A percentile compares a stretch with the other conserved stretches of the same genome.
phyloP scores from a whole-genome alignment of 169 alveolate species.

The Plasmodium vivax region DNA sequence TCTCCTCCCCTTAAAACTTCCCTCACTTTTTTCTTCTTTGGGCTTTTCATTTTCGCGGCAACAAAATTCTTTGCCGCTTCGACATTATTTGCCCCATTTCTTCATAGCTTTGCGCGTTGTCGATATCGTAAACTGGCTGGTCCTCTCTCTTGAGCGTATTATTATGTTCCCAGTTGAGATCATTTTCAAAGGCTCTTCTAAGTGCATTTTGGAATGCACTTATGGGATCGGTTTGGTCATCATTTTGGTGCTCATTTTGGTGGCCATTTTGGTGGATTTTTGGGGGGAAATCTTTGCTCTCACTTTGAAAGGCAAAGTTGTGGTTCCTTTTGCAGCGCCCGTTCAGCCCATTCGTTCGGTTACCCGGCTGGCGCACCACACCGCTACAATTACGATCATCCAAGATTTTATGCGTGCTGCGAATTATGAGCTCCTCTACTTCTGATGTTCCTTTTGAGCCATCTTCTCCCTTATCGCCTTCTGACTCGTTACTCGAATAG shows the following conservation, averaged over 20 bases:
- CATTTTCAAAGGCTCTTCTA: neutral
- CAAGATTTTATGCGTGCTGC: neutral
- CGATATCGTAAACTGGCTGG: neutral
- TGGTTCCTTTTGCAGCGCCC: neutral
- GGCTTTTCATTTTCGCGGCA: neutral
- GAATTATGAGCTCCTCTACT: neutral
- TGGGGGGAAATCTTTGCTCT: too few species aligned
- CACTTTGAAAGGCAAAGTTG: too few species aligned
- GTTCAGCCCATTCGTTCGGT: neutral
- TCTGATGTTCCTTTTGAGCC: neutral
- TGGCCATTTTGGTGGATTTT: too few species aligned
- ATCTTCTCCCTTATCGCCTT: neutral
- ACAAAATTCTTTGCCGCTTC: neutral
- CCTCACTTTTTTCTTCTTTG: neutral
- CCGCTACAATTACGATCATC: neutral
- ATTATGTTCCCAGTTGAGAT: neutral
- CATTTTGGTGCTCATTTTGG: neutral
- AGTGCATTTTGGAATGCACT: neutral
- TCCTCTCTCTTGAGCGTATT: neutral
- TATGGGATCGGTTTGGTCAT: neutral
- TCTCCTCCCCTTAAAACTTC: neutral
- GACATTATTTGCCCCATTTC: neutral
- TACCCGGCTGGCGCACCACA: neutral
- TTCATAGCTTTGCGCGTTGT: neutral
- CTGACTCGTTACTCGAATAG: neutral